Base-by-base conservation (phyloP, 371 early-diverging fungal species). In the Cokeromyces recurvatus region DNA sequence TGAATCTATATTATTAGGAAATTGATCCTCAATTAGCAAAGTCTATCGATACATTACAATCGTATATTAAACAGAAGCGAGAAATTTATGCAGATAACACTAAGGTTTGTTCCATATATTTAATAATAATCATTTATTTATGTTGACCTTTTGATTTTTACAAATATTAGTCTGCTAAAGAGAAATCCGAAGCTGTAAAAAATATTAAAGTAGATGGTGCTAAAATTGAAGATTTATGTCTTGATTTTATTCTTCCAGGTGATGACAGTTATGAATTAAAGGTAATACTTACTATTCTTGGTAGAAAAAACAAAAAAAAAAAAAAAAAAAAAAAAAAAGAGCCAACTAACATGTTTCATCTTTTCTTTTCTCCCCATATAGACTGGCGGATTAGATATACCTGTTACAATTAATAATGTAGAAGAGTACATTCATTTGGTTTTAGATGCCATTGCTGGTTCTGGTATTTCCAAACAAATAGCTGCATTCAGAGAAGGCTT, bases 201-300 rank as follows among this genome's bases (percentile, higher is more conserved):
- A 59, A 56, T 19, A 78, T 82, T 29, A 41, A 64, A 20, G 51
- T 86, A 16, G 66, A 80, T 9, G 81, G 71, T 21, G 62, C 68
- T 11, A 43, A 46, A 4, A 48, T 88, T 22, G 82, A 83, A 0
- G 85, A 88, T 46, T 65, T 93, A 32, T 75, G 79, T 27, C 74
- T 96, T 7, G 92, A 91, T 56, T 94, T 94, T 65, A 88, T 89
- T 0, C 66, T 93, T 24, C 90, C 91, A 10, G 94, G 94, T 2
- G 78, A 87, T 67, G 60, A 76, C 14, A 61, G 59, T 2, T 70
- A 82, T 34, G 78, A 82, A 44, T 68, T 87, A 36, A 79, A 75
- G 69, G 77, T 78, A 37, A n/a, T n/a, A n/a, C n/a, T n/a, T n/a
- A n/a, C n/a, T n/a, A n/a, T n/a, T n/a, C n/a, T n/a, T n/a, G 20